Evolutionary conservation across 305 asterid species (phyloP), one percentile per base, ranked within the genome.

Genomic region (Coffea humblotiana): DNA sequence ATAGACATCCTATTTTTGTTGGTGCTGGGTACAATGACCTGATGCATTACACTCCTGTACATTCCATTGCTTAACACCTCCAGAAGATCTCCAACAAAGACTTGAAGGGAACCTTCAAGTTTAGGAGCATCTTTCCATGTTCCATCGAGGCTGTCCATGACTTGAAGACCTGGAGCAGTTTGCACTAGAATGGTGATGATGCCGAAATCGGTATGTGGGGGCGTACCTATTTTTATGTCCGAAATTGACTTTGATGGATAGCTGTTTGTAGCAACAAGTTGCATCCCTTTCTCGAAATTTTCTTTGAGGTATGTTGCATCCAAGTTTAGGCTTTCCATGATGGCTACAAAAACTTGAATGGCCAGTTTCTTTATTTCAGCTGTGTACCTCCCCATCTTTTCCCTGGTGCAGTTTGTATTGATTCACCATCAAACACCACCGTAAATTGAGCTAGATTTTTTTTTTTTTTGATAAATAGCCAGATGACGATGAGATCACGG

Each of bases 71-170:
- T 90, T 21, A 87, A 29, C 40, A 82, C 92, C 81, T 88, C 90
- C 81, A 90, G 80, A 69, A 85, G 90, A 47, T 85, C 87, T 27
- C 92, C 93, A 10, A 88, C 90, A 13, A 87, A 51, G 14, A 88
- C 87, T 74, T 85, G 85, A 2, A 88, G 74, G 2, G 87, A 83
- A 72, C 88, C 89, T 63, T 86, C 72, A 21, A 79, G 65, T 19
- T 32, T 3, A 0, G 82, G 81, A 35, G 86, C 87, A 9, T 23
- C 35, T 71, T 83, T 84, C 91, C 90, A 90, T 37, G 63, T 19
- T 8, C 76, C 76, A 7, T 58, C 58, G 25, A 18, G 18, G 49
- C 7, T 6, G 40, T 83, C 83, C 43, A 82, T 23, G 15, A 87
- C 48, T 18, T 88, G 77, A 23, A 88, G 89, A 27, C 94, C 87